These are phyloP conservation scores for Kregervanrija delftensis DNA, from an alignment of 805 yeast species.

Conservation along the genomic window DNA sequence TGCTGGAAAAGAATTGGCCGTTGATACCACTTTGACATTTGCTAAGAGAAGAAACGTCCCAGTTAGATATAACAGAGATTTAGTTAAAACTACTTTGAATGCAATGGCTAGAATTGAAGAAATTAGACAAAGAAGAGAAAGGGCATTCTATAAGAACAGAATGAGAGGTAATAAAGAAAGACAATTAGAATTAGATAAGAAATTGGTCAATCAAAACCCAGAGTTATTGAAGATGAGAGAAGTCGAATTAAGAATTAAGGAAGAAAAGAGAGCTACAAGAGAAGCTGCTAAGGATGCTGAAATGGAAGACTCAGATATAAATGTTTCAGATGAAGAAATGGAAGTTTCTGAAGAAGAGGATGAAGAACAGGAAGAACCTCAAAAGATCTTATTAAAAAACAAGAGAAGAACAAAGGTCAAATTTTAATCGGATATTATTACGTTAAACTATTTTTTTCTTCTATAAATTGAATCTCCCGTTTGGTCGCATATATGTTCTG, in stretches of 20 bases:
- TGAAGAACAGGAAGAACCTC: constrained; percentile 34
- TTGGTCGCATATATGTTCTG: no score
- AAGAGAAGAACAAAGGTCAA: constrained; percentile 40
- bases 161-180: constrained; percentile 95
- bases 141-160: constrained; percentile 98
- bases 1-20: constrained; percentile 97
- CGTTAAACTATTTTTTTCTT: no score
- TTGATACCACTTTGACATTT: constrained; percentile 91
- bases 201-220: constrained; percentile 83
- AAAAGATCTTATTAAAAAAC: constrained; percentile 59
- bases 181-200: constrained; percentile 77
- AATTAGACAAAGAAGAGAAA: constrained; percentile 92
- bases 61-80: constrained; percentile 93
- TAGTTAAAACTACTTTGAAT: constrained; percentile 86
- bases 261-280: constrained; percentile 62
- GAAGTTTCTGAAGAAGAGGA: constrained; percentile 41
- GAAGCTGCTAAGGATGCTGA: constrained; percentile 39
- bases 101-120: constrained; percentile 96
- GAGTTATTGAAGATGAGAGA: constrained; percentile 89
- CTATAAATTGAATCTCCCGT: no score
- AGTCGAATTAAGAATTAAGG: constrained; percentile 74
- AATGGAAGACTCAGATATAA: constrained; percentile 35
- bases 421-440: constrained; percentile 29
- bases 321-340: constrained; percentile 37
- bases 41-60: constrained; percentile 98